Percentiles rank a stretch among this genome's conserved stretches.
Conservation (phyloP, 352 stramenopile genomes). For the Globisporangium echinulatum region DNA sequence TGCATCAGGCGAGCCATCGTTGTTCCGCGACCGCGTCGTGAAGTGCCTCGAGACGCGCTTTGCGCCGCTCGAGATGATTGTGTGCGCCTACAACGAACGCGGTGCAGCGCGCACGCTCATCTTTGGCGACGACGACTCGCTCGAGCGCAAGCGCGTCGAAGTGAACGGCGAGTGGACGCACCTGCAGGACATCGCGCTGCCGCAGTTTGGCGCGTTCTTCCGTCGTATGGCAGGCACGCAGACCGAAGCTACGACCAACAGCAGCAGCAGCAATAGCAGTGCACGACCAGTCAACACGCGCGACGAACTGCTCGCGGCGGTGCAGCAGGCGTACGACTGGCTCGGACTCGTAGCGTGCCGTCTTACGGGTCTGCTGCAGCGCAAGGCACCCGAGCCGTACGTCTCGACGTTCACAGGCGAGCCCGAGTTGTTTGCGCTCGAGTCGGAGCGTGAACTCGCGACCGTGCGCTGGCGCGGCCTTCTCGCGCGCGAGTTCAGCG, state of each 20-base stretch:
- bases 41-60: slow-evolving; percentile 42
- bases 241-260: slow-evolving; percentile 9
- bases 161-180: slow-evolving; percentile 37
- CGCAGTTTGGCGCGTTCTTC: slow-evolving; percentile 41
- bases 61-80: slow-evolving; percentile 56
- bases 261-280: not conserved
- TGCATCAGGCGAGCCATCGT: slow-evolving; percentile 6
- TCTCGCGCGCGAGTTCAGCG: slow-evolving; percentile 49
- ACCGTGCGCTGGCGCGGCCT: slow-evolving; percentile 72
- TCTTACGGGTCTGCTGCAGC: slow-evolving; percentile 45
- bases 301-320: slow-evolving; percentile 21
- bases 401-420: slow-evolving; percentile 63
- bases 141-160: slow-evolving; percentile 57
- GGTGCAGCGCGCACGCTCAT: slow-evolving; percentile 53
- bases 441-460: slow-evolving; percentile 28
- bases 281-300: not conserved
- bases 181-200: slow-evolving; percentile 45
- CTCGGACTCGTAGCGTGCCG: slow-evolving; percentile 63
- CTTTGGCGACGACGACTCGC: slow-evolving; percentile 61
- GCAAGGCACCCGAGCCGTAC: slow-evolving; percentile 57
- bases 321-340: slow-evolving; percentile 69
- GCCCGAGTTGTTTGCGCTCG: slow-evolving; percentile 31
- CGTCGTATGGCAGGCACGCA: slow-evolving; percentile 2
- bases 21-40: slow-evolving; percentile 33
- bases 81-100: slow-evolving; percentile 67